Base-by-base conservation (phyloP, 2,329 filamentous ascomycete species). In the Sporothrix humicola region DNA sequence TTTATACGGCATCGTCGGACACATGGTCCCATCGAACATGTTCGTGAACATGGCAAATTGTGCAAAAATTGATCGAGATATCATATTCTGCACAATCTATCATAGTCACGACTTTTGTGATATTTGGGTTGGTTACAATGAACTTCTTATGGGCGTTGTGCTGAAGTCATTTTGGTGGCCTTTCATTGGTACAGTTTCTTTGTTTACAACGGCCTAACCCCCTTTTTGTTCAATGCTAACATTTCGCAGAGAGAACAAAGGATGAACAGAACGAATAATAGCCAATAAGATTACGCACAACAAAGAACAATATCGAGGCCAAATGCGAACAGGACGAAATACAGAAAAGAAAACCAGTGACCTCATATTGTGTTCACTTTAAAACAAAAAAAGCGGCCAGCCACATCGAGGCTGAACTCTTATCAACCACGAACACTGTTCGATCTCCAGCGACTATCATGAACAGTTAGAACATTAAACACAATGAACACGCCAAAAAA, bases 161-260 rank as follows among this genome's bases (percentile, higher is more conserved):
- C n/a, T 37, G 13, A 68, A 15, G 17, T 52, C 46, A 66, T 26
- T 37, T 37, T 48, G 42, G 42, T 3, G 13, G 12, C 8, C 26
- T 20, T 65, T 65, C 17, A 13, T 6, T 15, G 37, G 42, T 5
- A 23, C 37, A 46, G 4, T 8, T 10, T 42, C 42, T 66, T 66
- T 66, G 61, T 66, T 66, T 42, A 66, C 61, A 26, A 23, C n/a
- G n/a, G 31, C 31, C 20, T 66, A 66, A 20, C 61, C 61, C 61
- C 61, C 23, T 48, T 66, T 48, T 6, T 5, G 52, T 52, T 5
- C 52, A 56, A 7, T 8, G 31, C 31, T 37, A 37, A 5, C 31
- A 37, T 37, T 37, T 37, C 31, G 31, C 31, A 3, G 31, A 37
- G 31, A 37, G 31, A 37, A 54, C 12, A 3, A 5, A 26, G 5